Base-by-base conservation (phyloP, 768 basidiomycete species). In the Macrocybe gigantea region DNA sequence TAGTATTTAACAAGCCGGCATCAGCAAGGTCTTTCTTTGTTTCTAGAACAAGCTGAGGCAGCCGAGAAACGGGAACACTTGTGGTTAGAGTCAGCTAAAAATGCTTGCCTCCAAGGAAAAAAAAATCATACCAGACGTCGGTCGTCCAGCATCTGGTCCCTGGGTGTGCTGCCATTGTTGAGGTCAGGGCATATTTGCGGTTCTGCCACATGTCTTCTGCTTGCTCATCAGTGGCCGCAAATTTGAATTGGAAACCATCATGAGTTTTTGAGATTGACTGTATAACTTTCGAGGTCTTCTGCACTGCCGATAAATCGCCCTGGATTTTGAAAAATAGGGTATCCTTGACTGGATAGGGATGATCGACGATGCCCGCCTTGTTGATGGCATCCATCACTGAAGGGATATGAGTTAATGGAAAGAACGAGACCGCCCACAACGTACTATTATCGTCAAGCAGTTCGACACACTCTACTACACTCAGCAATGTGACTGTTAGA, bases 241-340 rank as follows among this genome's bases (percentile, higher is more conserved):
- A 85, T 53, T 80, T 70, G 50, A 93, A 89, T 29, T 74, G 71
- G 14, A 63, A 71, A 42, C 88, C 82, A 2, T 82, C 81, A 53
- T 94, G 82, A 55, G 72, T 78, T 56, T 78, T 71, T 14, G 83
- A 79, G 29, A 95, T 79, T 6, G 64, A 57, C 53, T 82, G 71
- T 22, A 90, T 76, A 13, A 71, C 64, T 38, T 76, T 71, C 0
- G 85, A 78, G 0, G 88, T 75, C 37, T 76, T 74, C 3, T 76
- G 59, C 32, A 87, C 78, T 5, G 77, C 73, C 8, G 72, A 64
- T 0, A 75, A 67, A 33, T 88, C 80, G 2, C 92, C 92, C 61
- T 93, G 90, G 44, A 96, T 78, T 63, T 95, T 94, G 75, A 97
- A 90, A 68, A 96, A 92, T 7, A 96, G 75, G 0, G 85, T 85